These are phyloP conservation scores for Tilletia indica DNA, from an alignment of 1,284 basidiomycete genomes.

Conservation along the genomic window DNA sequence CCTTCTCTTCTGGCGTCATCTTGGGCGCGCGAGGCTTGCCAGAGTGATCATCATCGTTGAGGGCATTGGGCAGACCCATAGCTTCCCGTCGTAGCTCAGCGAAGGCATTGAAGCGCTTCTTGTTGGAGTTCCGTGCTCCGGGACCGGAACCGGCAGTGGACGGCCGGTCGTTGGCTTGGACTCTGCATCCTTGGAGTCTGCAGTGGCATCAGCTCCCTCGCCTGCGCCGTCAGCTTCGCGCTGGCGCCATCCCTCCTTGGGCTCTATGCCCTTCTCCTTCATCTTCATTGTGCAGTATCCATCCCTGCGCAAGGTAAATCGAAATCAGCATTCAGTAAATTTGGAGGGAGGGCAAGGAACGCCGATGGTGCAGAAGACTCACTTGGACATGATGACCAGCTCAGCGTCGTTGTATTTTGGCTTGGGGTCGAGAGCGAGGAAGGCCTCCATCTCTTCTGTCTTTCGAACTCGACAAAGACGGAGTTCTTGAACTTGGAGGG, in stretches of 20 bases:
- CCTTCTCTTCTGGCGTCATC: conserved; percentile 56
- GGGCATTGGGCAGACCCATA: conserved; percentile 46
- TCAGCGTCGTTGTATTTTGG: conserved; percentile 63
- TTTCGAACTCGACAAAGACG: conserved; percentile 87
- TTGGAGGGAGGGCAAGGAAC: neutral
- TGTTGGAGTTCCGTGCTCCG: conserved; percentile 55
- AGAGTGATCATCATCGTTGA: conserved; percentile 26
- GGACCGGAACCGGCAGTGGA: conserved; percentile 44
- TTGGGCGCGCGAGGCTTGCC: conserved; percentile 54
- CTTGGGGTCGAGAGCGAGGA: conserved; percentile 66
- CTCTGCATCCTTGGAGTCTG: too few species aligned
- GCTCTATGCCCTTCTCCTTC: conserved; percentile 79
- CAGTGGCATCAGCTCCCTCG: conserved; percentile 52
- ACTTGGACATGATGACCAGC: conserved; percentile 70
- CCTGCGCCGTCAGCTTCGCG: conserved; percentile 52
- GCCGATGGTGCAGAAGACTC: neutral
- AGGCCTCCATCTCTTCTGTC: conserved; percentile 69
- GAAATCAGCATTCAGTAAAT: too few species aligned
- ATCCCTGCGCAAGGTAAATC: conserved; percentile 61
- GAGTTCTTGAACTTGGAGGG: conserved; percentile 85
- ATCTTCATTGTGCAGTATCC: conserved; percentile 96
- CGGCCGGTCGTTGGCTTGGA: conserved; percentile 19
- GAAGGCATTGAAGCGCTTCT: conserved; percentile 78
- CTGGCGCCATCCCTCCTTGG: conserved; percentile 60
- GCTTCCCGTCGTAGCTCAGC: conserved; percentile 67